These are phyloP conservation scores for Curvularia eragrostidis DNA, from an alignment of 2,329 filamentous ascomycete species.

Conservation along the genomic window DNA sequence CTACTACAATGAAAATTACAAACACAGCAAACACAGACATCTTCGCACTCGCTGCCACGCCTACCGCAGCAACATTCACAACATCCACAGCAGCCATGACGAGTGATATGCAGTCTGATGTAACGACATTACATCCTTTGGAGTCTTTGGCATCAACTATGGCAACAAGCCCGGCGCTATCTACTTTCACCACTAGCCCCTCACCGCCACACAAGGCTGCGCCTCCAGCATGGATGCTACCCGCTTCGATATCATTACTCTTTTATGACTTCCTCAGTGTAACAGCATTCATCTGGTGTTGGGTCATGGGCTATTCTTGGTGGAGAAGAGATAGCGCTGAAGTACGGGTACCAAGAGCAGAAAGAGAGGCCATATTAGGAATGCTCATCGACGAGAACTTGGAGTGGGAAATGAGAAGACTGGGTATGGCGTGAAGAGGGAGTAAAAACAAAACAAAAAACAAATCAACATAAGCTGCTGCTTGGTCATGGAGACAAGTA, in stretches of 20 bases:
- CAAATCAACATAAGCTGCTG: too few species aligned
- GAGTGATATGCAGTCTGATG: not conserved
- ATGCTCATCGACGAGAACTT: constrained; percentile 14
- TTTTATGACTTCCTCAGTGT: constrained; percentile 27
- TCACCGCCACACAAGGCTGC: not conserved
- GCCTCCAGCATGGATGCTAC: constrained; percentile 12
- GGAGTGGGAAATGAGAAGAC: constrained; percentile 35
- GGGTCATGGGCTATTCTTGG: constrained; percentile 16
- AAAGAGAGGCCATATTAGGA: constrained; percentile 3
- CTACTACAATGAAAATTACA: not conserved
- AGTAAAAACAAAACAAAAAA: not conserved
- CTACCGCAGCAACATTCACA: not conserved
- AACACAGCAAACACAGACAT: too few species aligned
- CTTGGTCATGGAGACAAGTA: too few species aligned
- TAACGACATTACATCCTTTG: accelerated
- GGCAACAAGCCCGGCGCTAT: not conserved
- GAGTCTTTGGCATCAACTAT: not conserved
- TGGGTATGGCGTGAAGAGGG: constrained; percentile 27
- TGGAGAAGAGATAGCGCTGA: constrained; percentile 6
- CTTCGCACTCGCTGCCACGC: not conserved
- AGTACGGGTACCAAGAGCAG: not conserved
- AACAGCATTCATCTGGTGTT: constrained; percentile 22
- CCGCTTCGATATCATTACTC: constrained; percentile 23
- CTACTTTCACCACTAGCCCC: not conserved
- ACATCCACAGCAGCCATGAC: not conserved